Base-by-base conservation (phyloP, 2,329 filamentous ascomycete species). In the Sporothrix phasma region DNA sequence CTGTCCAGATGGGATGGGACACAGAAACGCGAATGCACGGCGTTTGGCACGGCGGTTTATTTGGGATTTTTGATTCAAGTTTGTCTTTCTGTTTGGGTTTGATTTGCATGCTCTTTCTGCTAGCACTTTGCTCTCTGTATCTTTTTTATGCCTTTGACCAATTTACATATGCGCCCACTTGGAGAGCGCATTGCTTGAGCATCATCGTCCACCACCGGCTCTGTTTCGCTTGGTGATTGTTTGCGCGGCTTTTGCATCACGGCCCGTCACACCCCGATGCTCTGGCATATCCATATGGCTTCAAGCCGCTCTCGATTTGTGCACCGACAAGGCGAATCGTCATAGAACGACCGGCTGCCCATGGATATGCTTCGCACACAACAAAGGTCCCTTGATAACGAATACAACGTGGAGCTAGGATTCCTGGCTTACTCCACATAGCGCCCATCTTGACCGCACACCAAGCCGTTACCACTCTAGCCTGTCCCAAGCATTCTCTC, bases 1-100 rank as follows among this genome's bases (percentile, higher is more conserved):
- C 37, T 58, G 19, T 19, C 31, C 7, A 5, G 39, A 24, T 13
- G 51, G 39, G 39, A 56, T 47, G 53, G 54, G 46, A 31, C 61
- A 49, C 59, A 64, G 59, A 61, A 62, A 59, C 47, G 61, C 62
- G 41, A 54, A 54, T 51, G 26, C 19, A 6, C 22, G 64, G 47
- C 47, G 54, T 51, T 43, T 15, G 24, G 49, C 15, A 19, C 39
- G 62, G 62, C 62, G 53, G 56, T 62, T 62, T 62, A 17, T 34
- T 13, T 49, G 43, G 53, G n/a, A 41, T 24, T 31, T 43, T 49
- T 43, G 39, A 43, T 54, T 54, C n/a, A n/a, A n/a, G n/a, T 51
- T 24, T 53, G 26, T n/a, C 13, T n/a, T 64, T 59, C 19, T 11
- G 15, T 47, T 64, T 51, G 26, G 43, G 26, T 1, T 54, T 43